Evolutionary conservation across 768 basidiomycete species (phyloP), one percentile per base, ranked within the genome.

Genomic region (Galerina marginata): DNA sequence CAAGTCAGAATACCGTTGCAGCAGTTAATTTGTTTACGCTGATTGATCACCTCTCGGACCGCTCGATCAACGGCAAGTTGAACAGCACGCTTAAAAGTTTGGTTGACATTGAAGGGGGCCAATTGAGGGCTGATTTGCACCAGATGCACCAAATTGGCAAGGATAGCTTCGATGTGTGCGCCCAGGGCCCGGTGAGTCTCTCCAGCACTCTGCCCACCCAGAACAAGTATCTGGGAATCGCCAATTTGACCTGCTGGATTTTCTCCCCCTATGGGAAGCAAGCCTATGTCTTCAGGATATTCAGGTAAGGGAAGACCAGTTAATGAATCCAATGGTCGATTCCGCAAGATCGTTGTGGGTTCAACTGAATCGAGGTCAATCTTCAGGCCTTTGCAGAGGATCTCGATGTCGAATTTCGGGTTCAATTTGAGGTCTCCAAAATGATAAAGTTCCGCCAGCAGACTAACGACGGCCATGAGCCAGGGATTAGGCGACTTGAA

Each of bases 401-500:
- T 89, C 75, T 99, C 97, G 56, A 99, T 99, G 76, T 99, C 97
- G 70, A 99, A 99, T 75, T 98, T 99, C 72, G 95, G 84, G 71
- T 98, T 97, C 56, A 99, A 81, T 76, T 96, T 96, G 62, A 99
- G 83, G 67, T 99, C 96, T 4, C 95, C 96, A 68, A 90, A 96
- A 72, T 96, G 93, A 74, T 99, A 99, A n/a, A 99, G 84, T 72
- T 99, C 97, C 45, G 88, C 92, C 46, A 99, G 85, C 44, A 99
- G 81, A 65, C 91, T 87, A 67, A 99, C 81, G 63, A 99, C 92
- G 0, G 92, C 96, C 91, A 98, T 96, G 51, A 99, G 77, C 97
- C 97, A 99, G 2, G 97, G 97, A 73, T 98, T 99, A 25, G 97
- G 97, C 16, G 95, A 91, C 69, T 85, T 90, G 86, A 99, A 99